These are phyloP conservation scores for Toxoplasma gondii DNA, from an alignment of 169 alveolate species.

Conservation along the genomic window DNA sequence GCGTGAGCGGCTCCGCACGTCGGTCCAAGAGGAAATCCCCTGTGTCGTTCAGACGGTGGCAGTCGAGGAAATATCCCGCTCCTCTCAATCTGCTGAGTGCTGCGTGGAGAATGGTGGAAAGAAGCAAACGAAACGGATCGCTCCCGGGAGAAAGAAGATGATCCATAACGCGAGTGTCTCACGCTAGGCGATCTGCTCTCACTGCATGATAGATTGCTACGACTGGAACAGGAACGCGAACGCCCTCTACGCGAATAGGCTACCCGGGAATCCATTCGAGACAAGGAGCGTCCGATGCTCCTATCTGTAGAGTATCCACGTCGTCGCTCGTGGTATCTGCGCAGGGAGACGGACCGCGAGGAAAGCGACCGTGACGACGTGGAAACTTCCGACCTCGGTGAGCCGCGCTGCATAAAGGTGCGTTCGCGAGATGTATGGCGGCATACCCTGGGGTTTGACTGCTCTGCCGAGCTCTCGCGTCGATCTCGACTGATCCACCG, in stretches of 20 bases:
- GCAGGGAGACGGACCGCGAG: not conserved
- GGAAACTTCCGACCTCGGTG: not conserved
- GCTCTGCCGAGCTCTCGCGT: not conserved
- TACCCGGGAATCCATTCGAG: not conserved
- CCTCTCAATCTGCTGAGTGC: not conserved
- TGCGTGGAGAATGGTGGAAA: not conserved
- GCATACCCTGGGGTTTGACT: not conserved
- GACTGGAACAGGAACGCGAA: not conserved
- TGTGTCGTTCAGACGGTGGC: not conserved
- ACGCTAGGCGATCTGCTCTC: not conserved
- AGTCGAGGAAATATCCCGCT: not conserved
- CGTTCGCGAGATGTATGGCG: not conserved
- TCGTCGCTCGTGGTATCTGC: not conserved
- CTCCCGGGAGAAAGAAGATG: constrained; percentile 6
- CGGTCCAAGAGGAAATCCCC: not conserved
- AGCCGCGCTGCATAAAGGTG: not conserved
- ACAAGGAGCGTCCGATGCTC: not conserved
- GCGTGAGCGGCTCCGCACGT: constrained; percentile 19
- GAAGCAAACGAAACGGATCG: not conserved
- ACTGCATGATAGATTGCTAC: not conserved
- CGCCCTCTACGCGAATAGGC: not conserved
- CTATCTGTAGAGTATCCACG: not conserved
- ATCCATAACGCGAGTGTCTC: not conserved
- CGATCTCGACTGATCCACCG: not conserved
- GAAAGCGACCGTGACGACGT: not conserved